Evolutionary conservation across 495 filamentous ascomycete genomes (phyloP).

Genomic region (Daldinia vernicosa): DNA sequence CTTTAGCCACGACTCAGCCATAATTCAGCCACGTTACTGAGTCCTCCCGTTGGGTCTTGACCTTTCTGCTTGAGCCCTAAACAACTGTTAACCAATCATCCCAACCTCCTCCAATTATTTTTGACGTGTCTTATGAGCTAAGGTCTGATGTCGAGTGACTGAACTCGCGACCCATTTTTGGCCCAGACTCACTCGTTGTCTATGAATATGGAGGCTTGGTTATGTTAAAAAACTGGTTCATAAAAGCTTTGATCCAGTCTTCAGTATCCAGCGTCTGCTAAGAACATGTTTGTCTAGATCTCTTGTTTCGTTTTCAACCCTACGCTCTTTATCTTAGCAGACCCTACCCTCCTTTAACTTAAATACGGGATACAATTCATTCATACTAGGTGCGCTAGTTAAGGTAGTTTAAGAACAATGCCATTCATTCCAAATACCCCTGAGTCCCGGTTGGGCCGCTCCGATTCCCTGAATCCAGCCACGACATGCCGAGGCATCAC

Average conservation of each 20-base stretch:
- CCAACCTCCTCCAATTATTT: slow-evolving; percentile 19
- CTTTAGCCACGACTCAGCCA: slow-evolving; percentile 36
- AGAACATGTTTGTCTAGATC: slow-evolving; percentile 5
- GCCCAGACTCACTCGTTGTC: background rate
- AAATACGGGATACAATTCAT: slow-evolving; percentile 2
- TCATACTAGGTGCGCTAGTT: background rate
- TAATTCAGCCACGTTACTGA: slow-evolving; percentile 9
- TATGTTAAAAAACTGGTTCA: background rate
- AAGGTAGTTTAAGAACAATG: slow-evolving; percentile 58
- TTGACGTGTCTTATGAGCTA: background rate
- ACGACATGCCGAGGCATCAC: slow-evolving; percentile 91
- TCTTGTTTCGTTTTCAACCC: background rate
- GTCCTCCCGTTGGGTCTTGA: slow-evolving; percentile 1
- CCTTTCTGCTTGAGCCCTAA: no score
- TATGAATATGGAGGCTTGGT: background rate
- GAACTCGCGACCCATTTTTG: slow-evolving; percentile 10
- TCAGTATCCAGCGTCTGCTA: slow-evolving; percentile 4
- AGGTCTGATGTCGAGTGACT: background rate
- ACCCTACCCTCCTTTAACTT: background rate
- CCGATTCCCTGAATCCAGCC: slow-evolving; percentile 83
- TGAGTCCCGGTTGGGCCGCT: slow-evolving; percentile 77
- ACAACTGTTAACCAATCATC: slow-evolving; percentile 18
- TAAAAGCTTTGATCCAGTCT: background rate
- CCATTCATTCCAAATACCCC: slow-evolving; percentile 84
- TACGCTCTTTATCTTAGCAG: slow-evolving; percentile 13